These are phyloP conservation scores for Talaromyces ruber DNA, from an alignment of 495 filamentous ascomycete genomes.

Conservation along the genomic window DNA sequence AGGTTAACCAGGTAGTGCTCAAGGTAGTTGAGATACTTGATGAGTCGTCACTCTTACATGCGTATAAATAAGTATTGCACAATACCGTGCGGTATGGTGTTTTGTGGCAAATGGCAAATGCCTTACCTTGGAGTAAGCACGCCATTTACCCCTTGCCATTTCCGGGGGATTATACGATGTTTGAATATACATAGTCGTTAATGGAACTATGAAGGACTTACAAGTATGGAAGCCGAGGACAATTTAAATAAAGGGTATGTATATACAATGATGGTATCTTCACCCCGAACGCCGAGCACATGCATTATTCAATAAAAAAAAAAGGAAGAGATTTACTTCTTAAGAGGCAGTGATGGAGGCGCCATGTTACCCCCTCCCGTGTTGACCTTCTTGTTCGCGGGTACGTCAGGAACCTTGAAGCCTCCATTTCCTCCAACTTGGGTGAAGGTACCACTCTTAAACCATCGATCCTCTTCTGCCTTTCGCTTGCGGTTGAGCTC, in stretches of 20 bases:
- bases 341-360: slow-evolving; percentile 25
- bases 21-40: neutral
- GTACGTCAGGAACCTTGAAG: slow-evolving; percentile 44
- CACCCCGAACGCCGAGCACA: neutral
- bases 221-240: neutral
- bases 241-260: neutral
- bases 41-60: neutral
- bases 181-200: neutral
- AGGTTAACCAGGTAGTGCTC: neutral
- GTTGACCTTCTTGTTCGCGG: slow-evolving; percentile 34
- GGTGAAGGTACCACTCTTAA: slow-evolving; percentile 92
- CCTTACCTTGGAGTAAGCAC: neutral
- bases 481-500: slow-evolving; percentile 78
- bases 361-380: slow-evolving; percentile 38
- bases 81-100: neutral
- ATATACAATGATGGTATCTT: neutral
- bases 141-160: slow-evolving; percentile 1
- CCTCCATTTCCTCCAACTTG: slow-evolving; percentile 54
- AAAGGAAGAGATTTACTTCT: slow-evolving; percentile 7
- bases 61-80: neutral
- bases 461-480: slow-evolving; percentile 91
- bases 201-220: too few species aligned
- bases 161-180: neutral
- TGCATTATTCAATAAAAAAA: neutral
- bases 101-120: neutral